Evolutionary conservation across 1,284 basidiomycete genomes (phyloP).

Genomic region (Trametes versicolor): DNA sequence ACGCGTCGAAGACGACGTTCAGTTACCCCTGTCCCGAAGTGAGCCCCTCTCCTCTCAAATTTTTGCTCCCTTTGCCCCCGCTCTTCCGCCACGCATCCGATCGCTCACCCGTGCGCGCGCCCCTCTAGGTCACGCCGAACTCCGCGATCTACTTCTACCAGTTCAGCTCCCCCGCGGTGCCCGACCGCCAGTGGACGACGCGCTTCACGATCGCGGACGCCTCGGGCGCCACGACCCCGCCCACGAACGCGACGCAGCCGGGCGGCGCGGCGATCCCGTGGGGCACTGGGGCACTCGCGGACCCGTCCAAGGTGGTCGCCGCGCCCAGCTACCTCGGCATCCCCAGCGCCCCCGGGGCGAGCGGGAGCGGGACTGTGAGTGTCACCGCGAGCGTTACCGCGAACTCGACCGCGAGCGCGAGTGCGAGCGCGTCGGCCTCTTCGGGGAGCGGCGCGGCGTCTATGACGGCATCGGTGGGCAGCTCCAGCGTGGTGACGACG

Average conservation of each 20-base stretch:
- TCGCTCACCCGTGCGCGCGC: not conserved
- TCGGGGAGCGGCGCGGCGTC: not conserved
- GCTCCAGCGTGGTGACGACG: not conserved
- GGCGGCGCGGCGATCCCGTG: conserved; percentile 62
- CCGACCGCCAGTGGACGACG: conserved; percentile 73
- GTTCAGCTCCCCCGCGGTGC: conserved; percentile 59
- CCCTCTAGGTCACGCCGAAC: conserved; percentile 66
- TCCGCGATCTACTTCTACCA: conserved; percentile 86
- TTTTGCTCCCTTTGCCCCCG: too few species aligned
- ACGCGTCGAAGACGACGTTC: conserved; percentile 52
- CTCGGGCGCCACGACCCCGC: conserved; percentile 57
- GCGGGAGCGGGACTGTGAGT: not conserved
- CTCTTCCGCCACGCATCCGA: not conserved
- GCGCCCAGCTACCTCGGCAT: conserved; percentile 37
- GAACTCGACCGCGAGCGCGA: conserved; percentile 3
- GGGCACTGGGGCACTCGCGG: conserved; percentile 71
- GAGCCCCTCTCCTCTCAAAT: conserved; percentile 30
- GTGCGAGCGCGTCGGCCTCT: conserved; percentile 1
- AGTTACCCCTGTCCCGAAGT: conserved; percentile 75
- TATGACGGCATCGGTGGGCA: not conserved
- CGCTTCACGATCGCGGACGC: conserved; percentile 81
- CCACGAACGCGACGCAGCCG: conserved; percentile 64
- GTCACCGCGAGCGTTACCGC: conserved; percentile 11
- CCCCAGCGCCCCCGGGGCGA: not conserved
- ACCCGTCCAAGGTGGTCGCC: conserved; percentile 46